Evolutionary conservation across 306 rosid genomes (phyloP).

Genomic region (Cajanus cajan): DNA sequence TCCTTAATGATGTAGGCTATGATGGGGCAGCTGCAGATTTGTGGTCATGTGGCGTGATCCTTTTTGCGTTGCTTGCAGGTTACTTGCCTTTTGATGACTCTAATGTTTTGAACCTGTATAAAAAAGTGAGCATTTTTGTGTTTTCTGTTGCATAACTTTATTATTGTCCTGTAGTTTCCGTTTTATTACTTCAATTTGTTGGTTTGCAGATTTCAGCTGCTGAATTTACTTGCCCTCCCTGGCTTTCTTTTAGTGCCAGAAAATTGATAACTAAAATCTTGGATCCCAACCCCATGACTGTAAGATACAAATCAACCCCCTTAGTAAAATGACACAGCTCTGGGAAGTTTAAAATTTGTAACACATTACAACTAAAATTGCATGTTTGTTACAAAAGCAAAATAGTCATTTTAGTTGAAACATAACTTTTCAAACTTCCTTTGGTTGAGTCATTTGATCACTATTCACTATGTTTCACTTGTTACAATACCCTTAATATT

Average conservation of each 20-base stretch:
- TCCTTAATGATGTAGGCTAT: slow-evolving; percentile 78
- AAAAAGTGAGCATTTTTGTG: slow-evolving; percentile 60
- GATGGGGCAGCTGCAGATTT: slow-evolving; percentile 90
- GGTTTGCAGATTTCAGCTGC: slow-evolving; percentile 74
- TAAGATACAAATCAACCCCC: slow-evolving; percentile 36
- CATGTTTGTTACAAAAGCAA: background rate
- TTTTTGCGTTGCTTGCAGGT: slow-evolving; percentile 88
- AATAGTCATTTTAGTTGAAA: slow-evolving; percentile 3
- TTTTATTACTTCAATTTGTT: slow-evolving; percentile 29
- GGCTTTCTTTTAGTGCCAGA: slow-evolving; percentile 80
- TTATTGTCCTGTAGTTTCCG: slow-evolving; percentile 16
- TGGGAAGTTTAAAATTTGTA: background rate
- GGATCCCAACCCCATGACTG: slow-evolving; percentile 86
- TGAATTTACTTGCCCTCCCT: slow-evolving; percentile 77
- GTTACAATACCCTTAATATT: background rate
- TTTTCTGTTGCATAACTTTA: slow-evolving; percentile 3
- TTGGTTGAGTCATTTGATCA: background rate
- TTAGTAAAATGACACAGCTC: background rate
- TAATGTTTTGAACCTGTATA: slow-evolving; percentile 72
- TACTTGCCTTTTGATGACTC: slow-evolving; percentile 92
- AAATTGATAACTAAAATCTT: slow-evolving; percentile 74
- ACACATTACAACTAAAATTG: background rate
- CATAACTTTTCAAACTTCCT: background rate
- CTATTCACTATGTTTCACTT: background rate
- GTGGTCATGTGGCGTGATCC: slow-evolving; percentile 96